Percentiles rank a stretch among this genome's conserved stretches.
Conservation (phyloP, 1,284 basidiomycete genomes). For the Megacollybia platyphylla region DNA sequence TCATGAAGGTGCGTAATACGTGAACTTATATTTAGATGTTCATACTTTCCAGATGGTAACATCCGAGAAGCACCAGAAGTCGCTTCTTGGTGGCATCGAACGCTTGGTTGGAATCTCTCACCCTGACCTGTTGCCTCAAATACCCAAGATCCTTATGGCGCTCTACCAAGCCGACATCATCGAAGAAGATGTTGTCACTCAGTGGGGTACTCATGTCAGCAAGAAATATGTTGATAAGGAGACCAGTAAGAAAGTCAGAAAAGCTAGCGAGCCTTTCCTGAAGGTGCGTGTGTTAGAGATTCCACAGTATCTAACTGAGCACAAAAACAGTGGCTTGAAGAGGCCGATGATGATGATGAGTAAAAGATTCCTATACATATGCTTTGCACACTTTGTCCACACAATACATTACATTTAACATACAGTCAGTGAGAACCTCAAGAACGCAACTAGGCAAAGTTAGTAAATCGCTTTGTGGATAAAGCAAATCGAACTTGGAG, state of each 20-base stretch:
- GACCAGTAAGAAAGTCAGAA: slow-evolving; percentile 88
- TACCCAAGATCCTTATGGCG: slow-evolving; percentile 92
- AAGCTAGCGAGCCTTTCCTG: slow-evolving; percentile 92
- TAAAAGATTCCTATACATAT: not conserved
- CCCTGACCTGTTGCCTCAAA: slow-evolving; percentile 50
- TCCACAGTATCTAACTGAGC: slow-evolving; percentile 4
- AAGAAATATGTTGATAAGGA: slow-evolving; percentile 98
- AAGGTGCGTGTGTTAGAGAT: slow-evolving; percentile 30
- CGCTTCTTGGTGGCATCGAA: slow-evolving; percentile 84
- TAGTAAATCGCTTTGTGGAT: not conserved
- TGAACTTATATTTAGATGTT: not conserved
- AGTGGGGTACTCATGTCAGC: slow-evolving; percentile 96
- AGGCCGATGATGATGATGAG: slow-evolving; percentile 36
- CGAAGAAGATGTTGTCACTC: slow-evolving; percentile 82
- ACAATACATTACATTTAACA: slow-evolving; percentile 1
- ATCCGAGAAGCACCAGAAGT: slow-evolving; percentile 92
- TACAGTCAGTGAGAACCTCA: not conserved
- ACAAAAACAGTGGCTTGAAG: slow-evolving; percentile 35
- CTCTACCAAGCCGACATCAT: slow-evolving; percentile 91
- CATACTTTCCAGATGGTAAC: slow-evolving; percentile 42
- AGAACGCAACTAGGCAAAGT: not conserved
- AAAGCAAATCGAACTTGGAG: not conserved
- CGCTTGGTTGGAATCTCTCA: slow-evolving; percentile 64
- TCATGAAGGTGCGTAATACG: slow-evolving; percentile 59
- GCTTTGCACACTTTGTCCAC: slow-evolving; percentile 5